phyloP scores from a whole-genome alignment of 371 early-diverging fungal species.

The Mucor indicus region DNA sequence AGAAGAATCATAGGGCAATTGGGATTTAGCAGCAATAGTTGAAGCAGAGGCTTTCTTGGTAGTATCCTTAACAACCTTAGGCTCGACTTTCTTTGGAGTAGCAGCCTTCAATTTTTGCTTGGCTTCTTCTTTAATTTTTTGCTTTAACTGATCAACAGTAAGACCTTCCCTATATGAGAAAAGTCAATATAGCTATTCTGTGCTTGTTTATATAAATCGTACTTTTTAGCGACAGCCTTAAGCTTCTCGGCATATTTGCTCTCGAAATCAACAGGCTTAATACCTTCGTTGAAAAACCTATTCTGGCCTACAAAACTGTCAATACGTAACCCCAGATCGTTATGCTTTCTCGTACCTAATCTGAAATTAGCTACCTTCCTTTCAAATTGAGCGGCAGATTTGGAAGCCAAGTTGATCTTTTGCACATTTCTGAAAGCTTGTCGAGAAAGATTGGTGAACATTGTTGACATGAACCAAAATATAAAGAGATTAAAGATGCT shows the following conservation, averaged over 20 bases:
- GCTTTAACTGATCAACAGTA: constrained; percentile 50
- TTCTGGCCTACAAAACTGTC: constrained; percentile 6
- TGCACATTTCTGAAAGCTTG: background rate
- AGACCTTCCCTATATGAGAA: constrained; percentile 38
- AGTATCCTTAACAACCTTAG: constrained; percentile 13
- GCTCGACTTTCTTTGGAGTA: constrained; percentile 11
- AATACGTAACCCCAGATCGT: background rate
- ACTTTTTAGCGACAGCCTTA: constrained; percentile 60
- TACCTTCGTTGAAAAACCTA: constrained; percentile 15
- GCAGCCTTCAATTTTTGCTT: constrained; percentile 21
- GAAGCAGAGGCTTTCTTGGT: constrained; percentile 27
- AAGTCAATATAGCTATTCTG: background rate
- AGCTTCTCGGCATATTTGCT: constrained; percentile 75
- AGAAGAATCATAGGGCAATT: constrained; percentile 41
- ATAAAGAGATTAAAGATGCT: no score
- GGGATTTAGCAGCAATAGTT: constrained; percentile 27
- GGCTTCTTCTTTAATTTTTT: constrained; percentile 39
- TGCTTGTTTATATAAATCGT: constrained; percentile 8
- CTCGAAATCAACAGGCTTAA: constrained; percentile 49
- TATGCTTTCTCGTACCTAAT: background rate
- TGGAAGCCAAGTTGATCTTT: no score
- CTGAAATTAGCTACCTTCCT: no score
- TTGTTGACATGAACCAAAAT: background rate
- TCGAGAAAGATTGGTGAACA: background rate
- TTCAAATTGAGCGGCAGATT: no score